Conservation (phyloP, 768 basidiomycete species). For the Galerina sulciceps region DNA sequence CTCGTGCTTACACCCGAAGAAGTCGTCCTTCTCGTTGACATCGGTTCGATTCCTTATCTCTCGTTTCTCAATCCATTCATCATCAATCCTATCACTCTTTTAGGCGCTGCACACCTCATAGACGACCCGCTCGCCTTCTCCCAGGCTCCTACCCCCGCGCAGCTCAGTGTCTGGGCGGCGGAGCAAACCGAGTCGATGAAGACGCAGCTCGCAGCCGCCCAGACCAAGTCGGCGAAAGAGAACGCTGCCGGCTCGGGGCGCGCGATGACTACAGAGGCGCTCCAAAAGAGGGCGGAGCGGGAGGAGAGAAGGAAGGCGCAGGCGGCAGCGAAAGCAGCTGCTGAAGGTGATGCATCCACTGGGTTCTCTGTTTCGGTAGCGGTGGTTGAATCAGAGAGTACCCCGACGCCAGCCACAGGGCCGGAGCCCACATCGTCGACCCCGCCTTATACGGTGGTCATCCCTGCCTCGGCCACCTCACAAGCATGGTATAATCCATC, state of each 20-base stretch:
- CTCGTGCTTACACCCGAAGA: slow-evolving; percentile 90
- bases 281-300: slow-evolving; percentile 73
- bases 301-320: slow-evolving; percentile 48
- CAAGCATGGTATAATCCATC: slow-evolving; percentile 67
- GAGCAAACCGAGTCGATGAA: slow-evolving; percentile 49
- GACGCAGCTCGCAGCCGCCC: slow-evolving; percentile 52
- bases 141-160: slow-evolving; percentile 42
- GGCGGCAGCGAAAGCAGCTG: slow-evolving; percentile 19
- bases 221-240: slow-evolving; percentile 54
- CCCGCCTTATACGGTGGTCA: slow-evolving; percentile 56
- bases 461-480: slow-evolving; percentile 65
- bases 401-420: too few relatives aligned
- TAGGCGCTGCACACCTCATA: slow-evolving; percentile 79
- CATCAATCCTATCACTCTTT: too few relatives aligned
- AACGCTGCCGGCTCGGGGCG: slow-evolving; percentile 33
- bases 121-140: slow-evolving; percentile 69
- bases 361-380: not conserved
- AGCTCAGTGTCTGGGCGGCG: slow-evolving; percentile 58
- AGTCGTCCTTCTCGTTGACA: slow-evolving; percentile 83
- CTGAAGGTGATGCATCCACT: not conserved
- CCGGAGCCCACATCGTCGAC: slow-evolving; percentile 13
- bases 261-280: slow-evolving; percentile 64
- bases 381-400: too few relatives aligned
- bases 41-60: slow-evolving; percentile 53
- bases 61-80: slow-evolving; percentile 10